phyloP scores from a whole-genome alignment of 371 early-diverging fungal genomes.

The Mortierella sp. region DNA sequence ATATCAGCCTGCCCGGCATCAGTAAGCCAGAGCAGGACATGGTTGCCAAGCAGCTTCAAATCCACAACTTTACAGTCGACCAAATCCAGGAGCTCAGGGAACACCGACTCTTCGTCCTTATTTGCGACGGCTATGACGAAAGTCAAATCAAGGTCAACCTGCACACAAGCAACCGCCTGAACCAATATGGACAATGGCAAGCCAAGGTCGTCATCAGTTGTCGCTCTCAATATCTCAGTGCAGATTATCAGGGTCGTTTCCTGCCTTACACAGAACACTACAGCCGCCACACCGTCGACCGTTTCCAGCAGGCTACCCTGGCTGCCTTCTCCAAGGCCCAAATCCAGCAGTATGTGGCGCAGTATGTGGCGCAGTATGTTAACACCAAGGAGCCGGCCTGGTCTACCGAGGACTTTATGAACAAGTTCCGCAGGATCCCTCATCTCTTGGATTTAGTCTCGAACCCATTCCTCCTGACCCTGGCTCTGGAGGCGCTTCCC shows the following conservation, averaged over 20 bases:
- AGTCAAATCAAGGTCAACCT: neutral
- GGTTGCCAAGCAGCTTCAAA: conserved; percentile 15
- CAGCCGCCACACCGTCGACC: neutral
- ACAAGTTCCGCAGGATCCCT: conserved; percentile 4
- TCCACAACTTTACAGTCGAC: neutral
- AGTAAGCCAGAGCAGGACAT: conserved; percentile 14
- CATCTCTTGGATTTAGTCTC: conserved; percentile 17
- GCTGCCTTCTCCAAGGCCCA: conserved; percentile 5
- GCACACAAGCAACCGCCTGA: conserved; percentile 5
- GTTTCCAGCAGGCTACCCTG: conserved; percentile 12
- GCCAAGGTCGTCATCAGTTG: conserved; percentile 23
- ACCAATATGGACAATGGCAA: neutral
- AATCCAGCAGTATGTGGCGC: conserved; percentile 19
- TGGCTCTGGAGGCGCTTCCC: conserved; percentile 1
- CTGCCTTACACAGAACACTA: neutral
- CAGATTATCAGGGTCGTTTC: conserved; percentile 11
- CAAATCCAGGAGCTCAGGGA: conserved; percentile 18
- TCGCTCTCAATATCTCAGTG: neutral
- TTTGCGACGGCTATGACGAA: conserved; percentile 32
- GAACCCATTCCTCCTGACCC: conserved; percentile 12
- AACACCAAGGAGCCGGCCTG: neutral
- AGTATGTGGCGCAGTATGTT: conserved; percentile 16
- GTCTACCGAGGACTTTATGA: neutral
- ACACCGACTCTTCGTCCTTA: conserved; percentile 13
- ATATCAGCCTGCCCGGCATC: conserved; percentile 11